A percentile compares a stretch with the other conserved stretches of the same genome.
These are phyloP conservation scores for Salvia hispanica DNA, from an alignment of 257 asterid species.

Conservation along the genomic window DNA sequence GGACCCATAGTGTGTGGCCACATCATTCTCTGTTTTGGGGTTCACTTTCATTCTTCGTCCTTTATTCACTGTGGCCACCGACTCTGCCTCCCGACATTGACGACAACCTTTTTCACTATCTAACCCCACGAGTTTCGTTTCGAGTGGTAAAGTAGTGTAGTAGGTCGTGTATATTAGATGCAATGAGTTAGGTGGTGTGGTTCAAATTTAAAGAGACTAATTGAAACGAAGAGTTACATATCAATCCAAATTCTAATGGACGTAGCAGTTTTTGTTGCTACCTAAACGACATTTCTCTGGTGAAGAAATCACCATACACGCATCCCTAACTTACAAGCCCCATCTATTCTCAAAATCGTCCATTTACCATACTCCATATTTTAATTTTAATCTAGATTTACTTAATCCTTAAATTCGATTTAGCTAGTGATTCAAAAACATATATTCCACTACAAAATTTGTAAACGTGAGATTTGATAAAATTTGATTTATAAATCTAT, in stretches of 20 bases:
- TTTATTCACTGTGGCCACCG: too few relatives aligned
- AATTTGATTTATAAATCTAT: not conserved
- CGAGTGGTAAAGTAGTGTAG: not conserved
- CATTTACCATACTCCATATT: not conserved
- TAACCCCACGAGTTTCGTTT: not conserved
- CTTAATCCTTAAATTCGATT: too few relatives aligned
- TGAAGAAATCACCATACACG: constrained; percentile 24
- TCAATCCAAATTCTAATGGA: not conserved
- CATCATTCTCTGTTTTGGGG: too few relatives aligned
- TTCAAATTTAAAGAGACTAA: constrained; percentile 1
- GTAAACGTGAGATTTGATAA: not conserved
- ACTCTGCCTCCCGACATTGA: too few relatives aligned
- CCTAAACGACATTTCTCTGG: constrained; percentile 22
- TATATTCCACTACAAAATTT: not conserved
- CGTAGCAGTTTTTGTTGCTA: constrained; percentile 9
- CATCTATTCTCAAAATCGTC: not conserved
- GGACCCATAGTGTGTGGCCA: too few relatives aligned
- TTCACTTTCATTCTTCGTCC: too few relatives aligned
- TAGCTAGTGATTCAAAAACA: too few relatives aligned
- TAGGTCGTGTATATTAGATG: not conserved
- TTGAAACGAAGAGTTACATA: not conserved
- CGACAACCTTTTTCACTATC: too few relatives aligned
- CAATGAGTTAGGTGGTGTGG: not conserved
- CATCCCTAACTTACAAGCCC: too few relatives aligned
- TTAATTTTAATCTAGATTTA: not conserved